Evolutionary conservation across 2,329 filamentous ascomycete genomes (phyloP).

Genomic region (Helicocarpus griseus): DNA sequence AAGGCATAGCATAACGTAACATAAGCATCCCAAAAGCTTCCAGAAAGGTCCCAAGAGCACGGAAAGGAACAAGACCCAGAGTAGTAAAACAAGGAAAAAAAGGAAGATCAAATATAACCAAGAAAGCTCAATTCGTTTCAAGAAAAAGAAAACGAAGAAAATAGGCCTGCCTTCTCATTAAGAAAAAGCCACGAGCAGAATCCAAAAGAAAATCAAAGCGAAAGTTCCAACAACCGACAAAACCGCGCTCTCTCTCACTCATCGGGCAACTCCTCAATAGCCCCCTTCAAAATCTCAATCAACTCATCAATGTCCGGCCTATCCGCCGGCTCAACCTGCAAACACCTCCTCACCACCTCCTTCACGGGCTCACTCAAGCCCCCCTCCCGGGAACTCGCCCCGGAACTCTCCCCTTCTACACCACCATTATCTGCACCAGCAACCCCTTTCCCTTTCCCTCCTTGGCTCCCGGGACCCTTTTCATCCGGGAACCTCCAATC

Average conservation of each 20-base stretch:
- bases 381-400: constrained; percentile 12
- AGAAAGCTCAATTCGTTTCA: background rate
- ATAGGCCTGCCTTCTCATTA: background rate
- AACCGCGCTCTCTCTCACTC: background rate
- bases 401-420: constrained; percentile 18
- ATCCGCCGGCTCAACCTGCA: constrained; percentile 78
- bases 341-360: constrained; percentile 76
- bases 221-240: background rate
- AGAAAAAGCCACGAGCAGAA: background rate
- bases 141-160: background rate
- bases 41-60: too few relatives aligned
- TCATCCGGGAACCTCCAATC: constrained; percentile 97
- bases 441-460: constrained; percentile 44
- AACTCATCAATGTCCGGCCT: constrained; percentile 79
- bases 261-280: constrained; percentile 43
- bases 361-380: constrained; percentile 71
- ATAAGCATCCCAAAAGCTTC: too few relatives aligned
- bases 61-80: background rate
- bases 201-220: background rate
- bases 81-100: background rate
- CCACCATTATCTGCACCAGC: constrained; percentile 18
- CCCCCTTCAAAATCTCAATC: constrained; percentile 65
- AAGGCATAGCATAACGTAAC: background rate
- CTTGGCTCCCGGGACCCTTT: constrained; percentile 47
- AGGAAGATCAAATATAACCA: background rate